Evolutionary conservation across 2,329 filamentous ascomycete species (phyloP).

Genomic region (Aspergillus cejpii): DNA sequence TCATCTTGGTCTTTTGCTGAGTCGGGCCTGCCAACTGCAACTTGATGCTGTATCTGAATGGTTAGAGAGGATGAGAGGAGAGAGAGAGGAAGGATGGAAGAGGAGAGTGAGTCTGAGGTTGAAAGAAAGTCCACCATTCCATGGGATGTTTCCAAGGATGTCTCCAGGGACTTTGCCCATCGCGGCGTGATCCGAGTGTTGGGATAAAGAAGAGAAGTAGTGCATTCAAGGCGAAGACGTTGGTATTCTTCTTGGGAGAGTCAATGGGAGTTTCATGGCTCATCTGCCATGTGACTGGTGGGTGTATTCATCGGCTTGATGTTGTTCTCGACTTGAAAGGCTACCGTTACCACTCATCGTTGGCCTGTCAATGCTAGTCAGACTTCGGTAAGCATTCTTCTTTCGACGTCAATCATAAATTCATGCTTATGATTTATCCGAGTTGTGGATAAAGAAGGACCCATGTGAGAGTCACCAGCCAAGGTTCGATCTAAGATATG

Average conservation of each 20-base stretch:
- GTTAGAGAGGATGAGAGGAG: not conserved
- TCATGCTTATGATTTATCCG: not conserved
- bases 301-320: slow-evolving; percentile 1
- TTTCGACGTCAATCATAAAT: not conserved
- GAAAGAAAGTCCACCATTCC: not conserved
- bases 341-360: not conserved
- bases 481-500: not conserved
- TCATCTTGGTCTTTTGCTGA: not conserved
- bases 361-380: not conserved
- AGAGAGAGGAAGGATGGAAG: not conserved
- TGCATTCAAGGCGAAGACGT: not conserved
- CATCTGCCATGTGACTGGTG: not conserved
- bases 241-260: not conserved
- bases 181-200: not conserved
- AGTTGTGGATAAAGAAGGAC: not conserved
- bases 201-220: not conserved
- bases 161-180: not conserved
- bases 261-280: not conserved
- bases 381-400: not conserved
- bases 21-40: not conserved
- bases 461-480: not conserved
- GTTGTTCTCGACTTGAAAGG: slow-evolving; percentile 5
- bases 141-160: not conserved
- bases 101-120: not conserved
- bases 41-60: not conserved